Evolutionary conservation across 768 basidiomycete species (phyloP).

Genomic region (Boletellus ananas): DNA sequence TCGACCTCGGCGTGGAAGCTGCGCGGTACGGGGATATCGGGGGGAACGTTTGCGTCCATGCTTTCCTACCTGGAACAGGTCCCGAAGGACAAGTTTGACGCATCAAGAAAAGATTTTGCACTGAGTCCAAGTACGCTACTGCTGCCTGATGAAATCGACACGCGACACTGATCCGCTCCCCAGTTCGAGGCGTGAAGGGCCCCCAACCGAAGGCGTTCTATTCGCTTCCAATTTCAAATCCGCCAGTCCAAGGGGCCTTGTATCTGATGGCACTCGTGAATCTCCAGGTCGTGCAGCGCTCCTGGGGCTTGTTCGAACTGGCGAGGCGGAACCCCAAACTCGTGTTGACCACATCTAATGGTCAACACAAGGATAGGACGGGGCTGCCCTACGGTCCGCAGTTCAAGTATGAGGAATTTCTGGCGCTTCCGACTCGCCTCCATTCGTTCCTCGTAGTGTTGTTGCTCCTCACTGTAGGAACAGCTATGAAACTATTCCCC

Average conservation of each 20-base stretch:
- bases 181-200: conserved; percentile 32
- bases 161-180: conserved; percentile 1
- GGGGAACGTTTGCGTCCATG: conserved; percentile 36
- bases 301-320: conserved; percentile 49
- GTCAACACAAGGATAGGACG: conserved; percentile 14
- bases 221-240: conserved; percentile 33
- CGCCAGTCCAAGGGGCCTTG: conserved; percentile 35
- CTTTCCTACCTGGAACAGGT: conserved; percentile 31
- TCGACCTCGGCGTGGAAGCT: conserved; percentile 51
- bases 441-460: conserved; percentile 41
- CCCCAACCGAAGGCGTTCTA: conserved; percentile 32
- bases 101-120: conserved; percentile 34
- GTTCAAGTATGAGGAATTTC: conserved; percentile 77
- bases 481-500: conserved; percentile 31
- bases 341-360: conserved; percentile 15
- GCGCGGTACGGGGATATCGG: conserved; percentile 34
- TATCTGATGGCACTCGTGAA: conserved; percentile 47
- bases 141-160: neutral
- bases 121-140: conserved; percentile 44
- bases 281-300: conserved; percentile 49
- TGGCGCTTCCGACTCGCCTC: conserved; percentile 38
- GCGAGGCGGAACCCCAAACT: conserved; percentile 19
- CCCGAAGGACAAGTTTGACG: conserved; percentile 28
- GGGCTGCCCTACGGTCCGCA: conserved; percentile 54
- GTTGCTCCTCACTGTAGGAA: conserved; percentile 20